Evolutionary conservation across 192 early-diverging fungal species (phyloP).

Genomic region (Entomortierella parvispora): DNA sequence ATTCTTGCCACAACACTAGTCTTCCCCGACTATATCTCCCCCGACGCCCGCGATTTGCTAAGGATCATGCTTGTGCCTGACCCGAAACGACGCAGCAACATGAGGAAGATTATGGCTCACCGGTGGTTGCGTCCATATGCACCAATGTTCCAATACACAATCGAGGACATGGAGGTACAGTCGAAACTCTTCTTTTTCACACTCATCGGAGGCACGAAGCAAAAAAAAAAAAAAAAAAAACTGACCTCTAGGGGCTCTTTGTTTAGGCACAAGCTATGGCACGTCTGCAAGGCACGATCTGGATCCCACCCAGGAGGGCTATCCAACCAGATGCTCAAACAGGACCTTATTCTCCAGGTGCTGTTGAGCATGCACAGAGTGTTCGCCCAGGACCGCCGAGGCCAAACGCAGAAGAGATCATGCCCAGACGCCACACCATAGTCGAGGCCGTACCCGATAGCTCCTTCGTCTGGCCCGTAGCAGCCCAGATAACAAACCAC

Average conservation of each 20-base stretch:
- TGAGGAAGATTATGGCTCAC: conserved; percentile 82
- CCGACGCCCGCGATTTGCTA: conserved; percentile 82
- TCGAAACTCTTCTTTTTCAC: neutral
- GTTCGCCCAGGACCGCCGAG: conserved; percentile 24
- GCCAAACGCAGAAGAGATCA: conserved; percentile 17
- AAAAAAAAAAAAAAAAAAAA: too few relatives aligned
- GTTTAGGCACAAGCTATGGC: conserved; percentile 43
- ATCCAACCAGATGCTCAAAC: neutral
- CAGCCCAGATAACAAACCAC: neutral
- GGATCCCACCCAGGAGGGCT: conserved; percentile 31
- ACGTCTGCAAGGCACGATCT: conserved; percentile 27
- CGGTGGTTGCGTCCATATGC: conserved; percentile 66
- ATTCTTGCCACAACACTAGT: conserved; percentile 82
- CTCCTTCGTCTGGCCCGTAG: conserved; percentile 2
- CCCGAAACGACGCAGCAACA: conserved; percentile 76
- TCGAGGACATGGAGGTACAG: conserved; percentile 46
- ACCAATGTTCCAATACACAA: conserved; percentile 56
- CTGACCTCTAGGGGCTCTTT: too few relatives aligned
- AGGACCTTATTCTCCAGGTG: neutral
- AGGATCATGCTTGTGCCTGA: conserved; percentile 93
- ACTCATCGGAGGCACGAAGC: too few relatives aligned
- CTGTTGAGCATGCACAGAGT: neutral
- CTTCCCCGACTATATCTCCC: conserved; percentile 89
- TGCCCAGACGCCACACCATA: conserved; percentile 30
- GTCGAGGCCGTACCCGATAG: conserved; percentile 35